phyloP scores from a whole-genome alignment of 805 yeast species.

The Tetrapisispora namnaoensis region DNA sequence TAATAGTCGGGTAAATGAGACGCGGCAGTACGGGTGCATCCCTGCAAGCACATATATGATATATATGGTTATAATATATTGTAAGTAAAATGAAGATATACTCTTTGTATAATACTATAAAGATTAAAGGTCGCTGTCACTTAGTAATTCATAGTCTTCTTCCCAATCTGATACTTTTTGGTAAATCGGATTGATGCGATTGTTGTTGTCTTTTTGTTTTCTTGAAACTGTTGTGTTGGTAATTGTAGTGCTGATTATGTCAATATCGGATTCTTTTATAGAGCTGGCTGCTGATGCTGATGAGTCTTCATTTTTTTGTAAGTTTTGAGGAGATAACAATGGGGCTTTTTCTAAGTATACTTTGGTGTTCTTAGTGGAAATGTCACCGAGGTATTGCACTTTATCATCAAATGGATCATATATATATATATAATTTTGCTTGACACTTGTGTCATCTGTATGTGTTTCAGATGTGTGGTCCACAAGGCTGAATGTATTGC shows the following conservation, averaged over 20 bases:
- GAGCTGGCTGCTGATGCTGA: background rate
- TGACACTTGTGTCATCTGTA: background rate
- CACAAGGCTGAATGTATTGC: background rate
- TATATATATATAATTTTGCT: background rate
- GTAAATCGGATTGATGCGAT: background rate
- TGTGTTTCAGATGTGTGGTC: too few species aligned
- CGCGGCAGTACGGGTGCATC: too few species aligned
- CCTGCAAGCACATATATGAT: too few species aligned
- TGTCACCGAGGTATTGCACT: background rate
- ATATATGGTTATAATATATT: too few species aligned
- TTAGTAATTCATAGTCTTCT: slow-evolving; percentile 21
- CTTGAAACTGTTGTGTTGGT: slow-evolving; percentile 1
- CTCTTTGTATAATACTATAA: too few species aligned
- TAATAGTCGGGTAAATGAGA: too few species aligned
- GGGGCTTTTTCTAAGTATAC: background rate
- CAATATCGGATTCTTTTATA: slow-evolving; percentile 2
- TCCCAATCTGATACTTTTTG: slow-evolving; percentile 11
- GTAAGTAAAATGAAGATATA: too few species aligned
- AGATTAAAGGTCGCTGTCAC: slow-evolving; percentile 16
- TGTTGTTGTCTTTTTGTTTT: background rate
- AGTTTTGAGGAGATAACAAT: background rate
- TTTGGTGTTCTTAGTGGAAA: background rate
- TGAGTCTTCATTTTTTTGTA: background rate
- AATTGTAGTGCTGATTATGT: slow-evolving; percentile 14
- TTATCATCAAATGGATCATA: background rate